Evolutionary conservation across 306 rosid genomes (phyloP), one percentile per base, ranked within the genome.

Genomic region (Cotoneaster glaucophyllus): DNA sequence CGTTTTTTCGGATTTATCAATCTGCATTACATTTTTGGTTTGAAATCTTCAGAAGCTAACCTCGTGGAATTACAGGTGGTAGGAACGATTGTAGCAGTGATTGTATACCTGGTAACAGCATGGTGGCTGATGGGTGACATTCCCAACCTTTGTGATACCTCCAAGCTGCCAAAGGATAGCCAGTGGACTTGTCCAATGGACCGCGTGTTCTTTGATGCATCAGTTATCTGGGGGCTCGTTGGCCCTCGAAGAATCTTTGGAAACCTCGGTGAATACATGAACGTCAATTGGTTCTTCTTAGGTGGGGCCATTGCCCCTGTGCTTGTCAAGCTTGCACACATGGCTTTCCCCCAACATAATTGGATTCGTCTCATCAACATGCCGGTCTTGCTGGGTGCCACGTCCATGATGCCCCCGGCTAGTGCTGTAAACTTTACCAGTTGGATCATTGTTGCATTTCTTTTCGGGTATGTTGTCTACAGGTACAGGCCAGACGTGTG

Each of bases 211-310:
- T 93, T 69, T 17, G 93, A 89, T 31, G 96, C 98, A 19, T 89
- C 96, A 8, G 95, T 93, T 48, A 90, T 93, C 32, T 93, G 96
- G 96, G 98, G 98, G 29, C 93, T 90, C 13, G 89, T 93, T 15
- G 96, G 98, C 14, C 98, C 96, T 1, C 93, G 96, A 34, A 86
- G 94, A 78, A 88, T 93, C 81, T 93, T 93, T 14, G 94, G 98
- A 34, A 67, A 93, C 84, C 93, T 87, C 0, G 98, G 98, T 11
- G 91, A 88, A 80, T 93, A 90, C 34, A 79, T 77, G 54, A 76
- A 70, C 26, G 79, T 93, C 67, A 93, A 89, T 67, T 89, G 84
- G 88, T 90, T 90, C 82, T 93, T 93, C 76, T 69, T 90, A 24
- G 93, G 86, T 17, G 94, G 96, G 57, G 95, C 90, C 62, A 78